These are phyloP conservation scores for Populus euphratica DNA, from an alignment of 345 rosid genomes.

Conservation along the genomic window DNA sequence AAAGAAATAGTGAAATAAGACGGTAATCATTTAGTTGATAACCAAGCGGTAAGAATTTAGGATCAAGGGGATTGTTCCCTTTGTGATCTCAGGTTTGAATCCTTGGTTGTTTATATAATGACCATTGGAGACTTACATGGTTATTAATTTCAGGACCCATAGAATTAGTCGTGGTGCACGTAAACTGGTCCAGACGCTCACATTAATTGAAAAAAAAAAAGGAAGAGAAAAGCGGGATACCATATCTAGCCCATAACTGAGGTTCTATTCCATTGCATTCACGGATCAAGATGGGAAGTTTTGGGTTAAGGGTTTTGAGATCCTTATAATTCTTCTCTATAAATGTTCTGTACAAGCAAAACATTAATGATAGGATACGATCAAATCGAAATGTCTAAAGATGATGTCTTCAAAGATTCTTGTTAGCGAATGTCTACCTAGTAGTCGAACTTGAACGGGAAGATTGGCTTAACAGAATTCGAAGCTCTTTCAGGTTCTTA, in stretches of 20 bases:
- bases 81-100: no score
- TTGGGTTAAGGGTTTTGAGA: constrained; percentile 82
- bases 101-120: no score
- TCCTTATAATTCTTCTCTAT: constrained; percentile 85
- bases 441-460: constrained; percentile 27
- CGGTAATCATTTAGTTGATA: no score
- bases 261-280: constrained; percentile 79
- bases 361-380: neutral
- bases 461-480: constrained; percentile 29
- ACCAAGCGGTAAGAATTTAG: no score
- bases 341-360: constrained; percentile 44
- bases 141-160: no score
- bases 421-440: constrained; percentile 9
- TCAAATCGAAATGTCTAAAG: neutral
- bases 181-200: no score
- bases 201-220: no score
- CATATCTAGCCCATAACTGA: constrained; percentile 96
- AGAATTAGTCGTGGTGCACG: no score
- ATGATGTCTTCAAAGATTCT: neutral
- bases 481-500: constrained; percentile 28
- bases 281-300: constrained; percentile 77
- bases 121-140: no score
- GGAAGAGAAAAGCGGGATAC: constrained; percentile 30
- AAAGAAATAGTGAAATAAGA: neutral
- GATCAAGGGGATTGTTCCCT: no score